Base-by-base conservation (phyloP, 2,329 filamentous ascomycete species). In the Blastomyces percursus region DNA sequence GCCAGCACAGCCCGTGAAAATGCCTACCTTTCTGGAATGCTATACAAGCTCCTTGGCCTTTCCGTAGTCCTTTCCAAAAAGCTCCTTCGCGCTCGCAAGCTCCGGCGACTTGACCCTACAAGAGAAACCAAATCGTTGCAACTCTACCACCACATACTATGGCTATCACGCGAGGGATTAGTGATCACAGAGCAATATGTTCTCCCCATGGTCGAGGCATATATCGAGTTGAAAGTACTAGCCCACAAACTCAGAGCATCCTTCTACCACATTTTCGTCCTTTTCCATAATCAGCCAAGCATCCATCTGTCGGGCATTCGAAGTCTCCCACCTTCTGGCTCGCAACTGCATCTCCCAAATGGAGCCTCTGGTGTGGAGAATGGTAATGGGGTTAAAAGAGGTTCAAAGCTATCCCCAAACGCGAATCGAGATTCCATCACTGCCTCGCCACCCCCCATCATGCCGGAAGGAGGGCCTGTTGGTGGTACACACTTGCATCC, bases 261-360 rank as follows among this genome's bases (percentile, higher is more conserved):
- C 24, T 96, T 97, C 73, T 94, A 95, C 70, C 93, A 99, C 77
- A 91, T 99, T 67, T 96, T 96, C 74, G 94, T 96, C 61, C 83
- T 97, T 14, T 97, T 96, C 72, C 91, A 96, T 78, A 96, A 96
- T 75, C 86, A 90, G 61, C 93, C 93, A 0, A 82, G 88, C 0
- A 84, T 96, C 62, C 87, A 86, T 54, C 79, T 81, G 44, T 81
- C 84, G 70, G 81, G 81, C 24, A 77, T 83, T 64, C 78, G 79
- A 54, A 72, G 69, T 64, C 71, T 74, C 12, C 69, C 70, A 8
- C 67, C 65, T 60, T 69, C 68, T 19, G 64, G 64, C 55, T 66
- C 66, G 3, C 64, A 63, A 12, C 19, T 67, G 27, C 66, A 72
- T 61, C 55, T 74, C 64, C 51, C 70, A 61, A 67, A 73, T 63